These are phyloP conservation scores for Rhizopus arrhizus DNA, from an alignment of 371 early-diverging fungal species.

Conservation along the genomic window DNA sequence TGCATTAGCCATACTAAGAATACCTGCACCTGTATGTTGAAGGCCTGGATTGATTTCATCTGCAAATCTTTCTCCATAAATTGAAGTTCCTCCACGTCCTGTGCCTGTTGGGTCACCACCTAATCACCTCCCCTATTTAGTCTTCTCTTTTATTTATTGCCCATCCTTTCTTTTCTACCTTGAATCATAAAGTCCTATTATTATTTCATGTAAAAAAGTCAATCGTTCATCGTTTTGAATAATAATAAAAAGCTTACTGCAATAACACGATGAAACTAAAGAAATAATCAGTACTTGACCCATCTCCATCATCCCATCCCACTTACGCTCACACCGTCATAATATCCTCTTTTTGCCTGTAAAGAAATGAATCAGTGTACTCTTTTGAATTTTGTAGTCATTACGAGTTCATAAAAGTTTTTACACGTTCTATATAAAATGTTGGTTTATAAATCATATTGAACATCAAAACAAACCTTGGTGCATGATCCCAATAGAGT, in stretches of 20 bases:
- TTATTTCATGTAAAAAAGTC: background rate
- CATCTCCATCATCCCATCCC: background rate
- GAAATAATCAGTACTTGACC: background rate
- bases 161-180: conserved; percentile 40
- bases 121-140: background rate
- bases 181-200: conserved; percentile 81
- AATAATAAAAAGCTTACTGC: conserved; percentile 40
- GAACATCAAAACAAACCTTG: conserved; percentile 38
- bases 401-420: conserved; percentile 77
- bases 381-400: background rate
- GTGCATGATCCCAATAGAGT: conserved; percentile 75
- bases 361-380: background rate
- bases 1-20: conserved; percentile 85
- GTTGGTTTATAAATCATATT: background rate
- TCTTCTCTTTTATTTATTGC: background rate
- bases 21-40: conserved; percentile 81
- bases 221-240: background rate
- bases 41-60: conserved; percentile 76
- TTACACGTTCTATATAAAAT: conserved; percentile 58
- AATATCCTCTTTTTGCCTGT: conserved; percentile 69
- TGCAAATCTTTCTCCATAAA: conserved; percentile 70
- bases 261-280: conserved; percentile 80
- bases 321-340: conserved; percentile 69
- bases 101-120: conserved; percentile 62
- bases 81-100: conserved; percentile 67